Evolutionary conservation across 2,329 filamentous ascomycete species (phyloP).

Genomic region (Chrysosporium keratinophilum): DNA sequence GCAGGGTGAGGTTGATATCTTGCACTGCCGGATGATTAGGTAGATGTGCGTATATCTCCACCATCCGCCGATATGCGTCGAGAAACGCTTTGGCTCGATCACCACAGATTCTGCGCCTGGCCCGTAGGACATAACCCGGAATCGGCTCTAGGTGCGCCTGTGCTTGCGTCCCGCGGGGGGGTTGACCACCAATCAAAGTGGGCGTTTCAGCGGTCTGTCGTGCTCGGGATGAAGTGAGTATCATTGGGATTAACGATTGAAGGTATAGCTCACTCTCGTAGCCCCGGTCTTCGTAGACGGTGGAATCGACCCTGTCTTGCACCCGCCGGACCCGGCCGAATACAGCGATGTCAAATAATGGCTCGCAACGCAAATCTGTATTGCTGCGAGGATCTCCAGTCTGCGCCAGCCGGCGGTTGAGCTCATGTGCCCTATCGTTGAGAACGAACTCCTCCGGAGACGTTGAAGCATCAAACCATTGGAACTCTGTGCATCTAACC

Average conservation of each 20-base stretch:
- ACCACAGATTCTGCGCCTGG: neutral
- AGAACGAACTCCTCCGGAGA: neutral
- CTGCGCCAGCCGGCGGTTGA: constrained; percentile 3
- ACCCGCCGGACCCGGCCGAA: neutral
- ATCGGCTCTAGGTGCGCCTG: neutral
- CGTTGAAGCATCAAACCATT: neutral
- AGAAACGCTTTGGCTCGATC: neutral
- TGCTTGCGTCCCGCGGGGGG: neutral
- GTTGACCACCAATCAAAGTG: neutral
- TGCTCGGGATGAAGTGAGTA: too few species aligned
- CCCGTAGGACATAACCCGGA: neutral
- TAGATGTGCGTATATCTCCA: neutral
- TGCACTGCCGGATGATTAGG: neutral
- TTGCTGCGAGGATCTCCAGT: constrained; percentile 5
- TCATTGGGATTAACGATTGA: too few species aligned
- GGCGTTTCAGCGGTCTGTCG: neutral
- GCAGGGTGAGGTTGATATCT: neutral
- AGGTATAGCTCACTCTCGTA: too few species aligned
- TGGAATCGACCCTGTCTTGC: too few species aligned
- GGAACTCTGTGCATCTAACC: neutral
- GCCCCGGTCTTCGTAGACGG: too few species aligned
- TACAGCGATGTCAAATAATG: neutral
- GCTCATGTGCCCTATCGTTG: constrained; percentile 3
- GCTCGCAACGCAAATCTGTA: neutral
- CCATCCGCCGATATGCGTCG: neutral